A percentile compares a stretch with the other conserved stretches of the same genome.
Conservation (phyloP, 495 filamentous ascomycete genomes). For the Alectoria sarmentosa region DNA sequence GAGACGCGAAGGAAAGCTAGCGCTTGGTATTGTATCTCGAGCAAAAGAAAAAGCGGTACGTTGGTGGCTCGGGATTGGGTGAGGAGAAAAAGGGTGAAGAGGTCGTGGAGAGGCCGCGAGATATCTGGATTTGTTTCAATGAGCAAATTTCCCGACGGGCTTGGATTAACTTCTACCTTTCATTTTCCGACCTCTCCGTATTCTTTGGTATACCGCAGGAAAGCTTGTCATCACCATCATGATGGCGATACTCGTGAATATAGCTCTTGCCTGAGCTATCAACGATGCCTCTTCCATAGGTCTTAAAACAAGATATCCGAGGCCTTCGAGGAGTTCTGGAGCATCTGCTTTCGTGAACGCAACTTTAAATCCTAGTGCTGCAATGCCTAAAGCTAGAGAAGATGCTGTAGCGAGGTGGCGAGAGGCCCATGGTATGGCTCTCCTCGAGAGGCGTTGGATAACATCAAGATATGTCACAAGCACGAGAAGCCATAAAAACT, state of each 20-base stretch:
- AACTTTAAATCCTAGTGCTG: conserved; percentile 76
- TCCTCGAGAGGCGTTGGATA: conserved; percentile 32
- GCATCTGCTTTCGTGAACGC: conserved; percentile 76
- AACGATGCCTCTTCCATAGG: conserved; percentile 41
- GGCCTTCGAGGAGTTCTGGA: conserved; percentile 64
- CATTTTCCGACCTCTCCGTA: background rate
- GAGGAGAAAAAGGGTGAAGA: conserved; percentile 70
- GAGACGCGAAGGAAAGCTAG: conserved; percentile 43
- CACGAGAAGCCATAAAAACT: conserved; percentile 69
- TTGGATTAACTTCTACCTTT: background rate
- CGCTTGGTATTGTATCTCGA: conserved; percentile 51
- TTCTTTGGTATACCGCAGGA: conserved; percentile 4
- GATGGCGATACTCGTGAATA: conserved; percentile 47
- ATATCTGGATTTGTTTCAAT: background rate
- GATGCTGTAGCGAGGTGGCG: conserved; percentile 13
- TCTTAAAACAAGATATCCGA: conserved; percentile 38
- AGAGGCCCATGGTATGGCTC: conserved; percentile 27
- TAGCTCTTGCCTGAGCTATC: conserved; percentile 43
- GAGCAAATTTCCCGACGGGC: background rate
- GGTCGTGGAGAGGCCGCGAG: conserved; percentile 46
- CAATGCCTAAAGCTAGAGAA: conserved; percentile 28
- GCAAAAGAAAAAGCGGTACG: conserved; percentile 73
- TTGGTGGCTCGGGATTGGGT: conserved; percentile 81
- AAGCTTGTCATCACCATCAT: conserved; percentile 35
- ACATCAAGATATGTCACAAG: conserved; percentile 56